Evolutionary conservation across 192 early-diverging fungal genomes (phyloP).

Genomic region (Coemansia sp.): DNA sequence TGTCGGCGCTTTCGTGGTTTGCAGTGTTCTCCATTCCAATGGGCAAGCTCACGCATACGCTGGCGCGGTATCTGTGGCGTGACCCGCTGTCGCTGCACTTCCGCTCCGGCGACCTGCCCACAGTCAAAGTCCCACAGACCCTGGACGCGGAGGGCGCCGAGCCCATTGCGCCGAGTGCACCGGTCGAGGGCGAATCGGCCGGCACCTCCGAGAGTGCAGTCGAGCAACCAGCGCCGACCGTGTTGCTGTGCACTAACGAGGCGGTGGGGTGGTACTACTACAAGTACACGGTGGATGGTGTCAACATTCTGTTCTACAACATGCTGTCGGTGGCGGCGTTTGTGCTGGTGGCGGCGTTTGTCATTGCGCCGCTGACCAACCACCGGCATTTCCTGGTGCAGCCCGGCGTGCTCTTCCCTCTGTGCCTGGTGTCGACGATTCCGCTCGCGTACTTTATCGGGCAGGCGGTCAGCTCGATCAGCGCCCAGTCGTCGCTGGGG

Average conservation of each 20-base stretch:
- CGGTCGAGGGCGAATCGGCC: background rate
- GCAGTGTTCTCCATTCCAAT: slow-evolving; percentile 90
- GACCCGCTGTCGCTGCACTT: slow-evolving; percentile 79
- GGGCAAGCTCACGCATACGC: slow-evolving; percentile 87
- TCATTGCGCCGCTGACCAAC: slow-evolving; percentile 61
- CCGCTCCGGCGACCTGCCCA: slow-evolving; percentile 61
- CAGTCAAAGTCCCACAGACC: slow-evolving; percentile 33
- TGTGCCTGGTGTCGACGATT: slow-evolving; percentile 80
- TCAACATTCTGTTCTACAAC: slow-evolving; percentile 98
- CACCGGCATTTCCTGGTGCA: slow-evolving; percentile 60
- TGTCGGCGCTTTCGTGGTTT: slow-evolving; percentile 82
- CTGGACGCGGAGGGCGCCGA: background rate
- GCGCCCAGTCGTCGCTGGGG: slow-evolving; percentile 90
- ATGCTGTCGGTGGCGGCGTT: slow-evolving; percentile 83
- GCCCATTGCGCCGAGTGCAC: too few relatives aligned
- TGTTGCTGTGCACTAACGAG: slow-evolving; percentile 87
- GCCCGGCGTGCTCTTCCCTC: slow-evolving; percentile 67
- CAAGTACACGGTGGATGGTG: slow-evolving; percentile 95
- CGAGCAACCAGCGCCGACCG: slow-evolving; percentile 51
- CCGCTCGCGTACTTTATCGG: slow-evolving; percentile 98
- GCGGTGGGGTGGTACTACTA: slow-evolving; percentile 94
- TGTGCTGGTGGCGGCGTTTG: slow-evolving; percentile 80
- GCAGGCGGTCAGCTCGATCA: slow-evolving; percentile 95
- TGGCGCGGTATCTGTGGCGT: slow-evolving; percentile 76
- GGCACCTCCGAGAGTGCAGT: background rate